These are phyloP conservation scores for Claviceps spartinae DNA, from an alignment of 2,329 filamentous ascomycete genomes.

Conservation along the genomic window DNA sequence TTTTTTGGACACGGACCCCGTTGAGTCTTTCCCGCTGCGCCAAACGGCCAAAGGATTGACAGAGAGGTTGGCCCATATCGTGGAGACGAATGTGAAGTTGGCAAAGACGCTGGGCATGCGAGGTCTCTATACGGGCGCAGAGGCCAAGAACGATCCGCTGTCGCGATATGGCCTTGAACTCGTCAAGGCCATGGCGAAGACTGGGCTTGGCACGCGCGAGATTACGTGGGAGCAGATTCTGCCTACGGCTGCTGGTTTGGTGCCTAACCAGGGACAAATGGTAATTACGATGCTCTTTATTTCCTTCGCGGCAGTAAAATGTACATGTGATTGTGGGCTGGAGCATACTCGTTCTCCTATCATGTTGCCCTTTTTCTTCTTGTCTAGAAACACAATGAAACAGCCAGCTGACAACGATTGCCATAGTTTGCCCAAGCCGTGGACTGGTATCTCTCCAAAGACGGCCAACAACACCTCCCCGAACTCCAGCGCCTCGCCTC, in stretches of 20 bases:
- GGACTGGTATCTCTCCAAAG: constrained; percentile 54
- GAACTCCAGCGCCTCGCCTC: constrained; percentile 48
- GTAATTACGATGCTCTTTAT: constrained; percentile 23
- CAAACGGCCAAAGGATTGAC: constrained; percentile 44
- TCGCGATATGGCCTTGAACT: constrained; percentile 51
- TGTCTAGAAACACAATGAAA: background rate
- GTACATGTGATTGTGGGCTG: too few relatives aligned
- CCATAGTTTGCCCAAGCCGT: constrained; percentile 54
- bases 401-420: background rate
- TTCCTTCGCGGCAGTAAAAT: too few relatives aligned
- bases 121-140: constrained; percentile 37
- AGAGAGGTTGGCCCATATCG: constrained; percentile 42
- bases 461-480: constrained; percentile 40
- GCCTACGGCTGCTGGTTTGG: constrained; percentile 51
- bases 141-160: constrained; percentile 39
- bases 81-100: constrained; percentile 53
- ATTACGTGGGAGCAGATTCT: constrained; percentile 60
- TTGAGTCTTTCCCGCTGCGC: constrained; percentile 51
- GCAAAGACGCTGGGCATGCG: constrained; percentile 24
- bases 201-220: constrained; percentile 47
- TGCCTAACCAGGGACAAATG: constrained; percentile 57
- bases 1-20: constrained; percentile 52
- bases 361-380: background rate
- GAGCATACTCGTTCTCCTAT: background rate
- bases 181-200: constrained; percentile 50